These are phyloP conservation scores for Tarenaya hassleriana DNA, from an alignment of 345 rosid genomes.

Conservation along the genomic window DNA sequence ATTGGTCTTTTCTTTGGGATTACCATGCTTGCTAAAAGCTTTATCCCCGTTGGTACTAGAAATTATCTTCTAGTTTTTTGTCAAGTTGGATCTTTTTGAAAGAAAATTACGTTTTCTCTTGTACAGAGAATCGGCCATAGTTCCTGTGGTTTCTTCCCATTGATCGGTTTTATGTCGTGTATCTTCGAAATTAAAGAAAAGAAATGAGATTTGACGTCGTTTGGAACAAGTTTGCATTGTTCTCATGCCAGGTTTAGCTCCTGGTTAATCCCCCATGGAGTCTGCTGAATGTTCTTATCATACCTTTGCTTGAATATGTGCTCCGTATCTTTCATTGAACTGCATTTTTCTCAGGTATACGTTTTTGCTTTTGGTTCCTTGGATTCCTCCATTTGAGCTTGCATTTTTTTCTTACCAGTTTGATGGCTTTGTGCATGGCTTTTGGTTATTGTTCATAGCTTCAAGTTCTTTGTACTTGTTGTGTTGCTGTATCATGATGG, in stretches of 20 bases:
- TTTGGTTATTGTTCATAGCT: neutral
- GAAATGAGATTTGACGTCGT: too few species aligned
- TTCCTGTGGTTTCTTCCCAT: too few species aligned
- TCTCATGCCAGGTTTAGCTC: too few species aligned
- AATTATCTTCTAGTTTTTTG: neutral
- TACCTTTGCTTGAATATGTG: neutral
- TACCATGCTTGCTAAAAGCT: conserved; percentile 11
- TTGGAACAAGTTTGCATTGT: too few species aligned
- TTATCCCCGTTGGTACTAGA: neutral
- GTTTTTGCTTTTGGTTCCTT: conserved; percentile 15
- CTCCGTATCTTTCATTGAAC: conserved; percentile 19
- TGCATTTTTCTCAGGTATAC: conserved; percentile 71
- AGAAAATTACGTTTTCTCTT: neutral
- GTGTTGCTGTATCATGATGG: conserved; percentile 10
- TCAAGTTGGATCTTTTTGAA: conserved; percentile 1
- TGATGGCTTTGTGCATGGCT: neutral
- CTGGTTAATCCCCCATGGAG: conserved; percentile 15
- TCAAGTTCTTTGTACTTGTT: conserved; percentile 8
- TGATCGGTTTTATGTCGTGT: too few species aligned
- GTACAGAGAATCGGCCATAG: too few species aligned
- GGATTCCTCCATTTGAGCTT: neutral
- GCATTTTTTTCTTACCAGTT: neutral
- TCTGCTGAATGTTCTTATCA: neutral
- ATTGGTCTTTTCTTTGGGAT: conserved; percentile 14
- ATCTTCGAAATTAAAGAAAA: too few species aligned